A percentile compares a stretch with the other conserved stretches of the same genome.
Conservation (phyloP, 768 basidiomycete genomes). For the Leccinum fibrillosum region DNA sequence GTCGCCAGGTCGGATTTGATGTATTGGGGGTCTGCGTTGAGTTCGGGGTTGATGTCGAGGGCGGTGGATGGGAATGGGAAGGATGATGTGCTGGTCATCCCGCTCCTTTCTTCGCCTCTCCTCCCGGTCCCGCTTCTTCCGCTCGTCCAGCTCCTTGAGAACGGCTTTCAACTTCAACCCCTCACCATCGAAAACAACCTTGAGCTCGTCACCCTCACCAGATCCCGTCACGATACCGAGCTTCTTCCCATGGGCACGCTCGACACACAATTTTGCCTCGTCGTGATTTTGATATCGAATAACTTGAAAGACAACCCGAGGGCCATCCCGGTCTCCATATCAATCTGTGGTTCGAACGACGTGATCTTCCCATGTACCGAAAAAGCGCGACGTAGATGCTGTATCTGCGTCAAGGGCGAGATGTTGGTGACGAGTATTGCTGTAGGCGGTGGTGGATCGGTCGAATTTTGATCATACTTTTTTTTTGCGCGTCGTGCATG, state of each 20-base stretch:
- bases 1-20: conserved; percentile 20
- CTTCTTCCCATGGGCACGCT: conserved; percentile 62
- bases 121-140: conserved; percentile 44
- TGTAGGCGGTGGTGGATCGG: conserved; percentile 68
- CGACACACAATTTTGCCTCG: conserved; percentile 66
- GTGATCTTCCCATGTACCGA: conserved; percentile 55
- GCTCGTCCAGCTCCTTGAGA: conserved; percentile 58
- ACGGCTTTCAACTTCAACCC: conserved; percentile 61
- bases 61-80: conserved; percentile 10
- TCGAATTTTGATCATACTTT: conserved; percentile 76
- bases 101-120: conserved; percentile 45
- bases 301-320: conserved; percentile 84
- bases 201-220: conserved; percentile 57
- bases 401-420: conserved; percentile 65
- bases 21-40: conserved; percentile 24
- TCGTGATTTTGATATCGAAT: conserved; percentile 64
- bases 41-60: conserved; percentile 26
- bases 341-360: conserved; percentile 74
- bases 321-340: conserved; percentile 74
- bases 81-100: conserved; percentile 18
- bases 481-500: not conserved
- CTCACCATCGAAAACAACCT: conserved; percentile 79
- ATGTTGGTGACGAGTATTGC: conserved; percentile 72
- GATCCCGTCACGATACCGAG: conserved; percentile 45
- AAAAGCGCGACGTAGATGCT: conserved; percentile 66